phyloP scores from a whole-genome alignment of 305 asterid genomes.

The Fraxinus angustifolia region DNA sequence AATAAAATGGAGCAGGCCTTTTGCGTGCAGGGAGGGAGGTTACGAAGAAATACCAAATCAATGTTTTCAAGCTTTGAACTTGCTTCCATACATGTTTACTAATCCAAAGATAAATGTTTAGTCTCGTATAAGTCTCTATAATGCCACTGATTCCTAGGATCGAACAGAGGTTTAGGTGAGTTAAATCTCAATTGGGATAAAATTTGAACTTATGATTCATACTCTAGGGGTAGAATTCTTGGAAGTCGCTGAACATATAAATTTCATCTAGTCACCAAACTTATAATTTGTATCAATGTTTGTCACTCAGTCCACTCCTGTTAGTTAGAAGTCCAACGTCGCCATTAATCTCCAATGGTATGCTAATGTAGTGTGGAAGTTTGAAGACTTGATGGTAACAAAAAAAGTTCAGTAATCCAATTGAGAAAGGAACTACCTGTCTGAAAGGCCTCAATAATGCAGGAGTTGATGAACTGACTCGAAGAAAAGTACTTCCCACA shows the following conservation, averaged over 20 bases:
- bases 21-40: neutral
- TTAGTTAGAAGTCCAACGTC: neutral
- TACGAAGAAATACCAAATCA: neutral
- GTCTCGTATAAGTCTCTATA: neutral
- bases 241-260: neutral
- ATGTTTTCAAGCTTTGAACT: neutral
- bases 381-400: neutral
- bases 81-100: neutral
- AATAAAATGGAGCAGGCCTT: neutral
- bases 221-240: neutral
- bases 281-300: neutral
- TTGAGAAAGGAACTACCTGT: slow-evolving; percentile 41
- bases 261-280: neutral
- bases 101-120: neutral
- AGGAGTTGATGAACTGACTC: slow-evolving; percentile 65
- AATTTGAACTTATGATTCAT: neutral
- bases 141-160: neutral
- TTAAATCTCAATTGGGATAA: neutral
- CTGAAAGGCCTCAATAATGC: slow-evolving; percentile 56
- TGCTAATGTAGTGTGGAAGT: neutral
- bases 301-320: neutral
- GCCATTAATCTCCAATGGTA: neutral
- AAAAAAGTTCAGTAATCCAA: neutral
- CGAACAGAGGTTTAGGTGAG: neutral
- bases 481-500: slow-evolving; percentile 87